A percentile compares a stretch with the other conserved stretches of the same genome.
Conservation (phyloP, 2,329 filamentous ascomycete genomes). For the Hypoxylon sp. region DNA sequence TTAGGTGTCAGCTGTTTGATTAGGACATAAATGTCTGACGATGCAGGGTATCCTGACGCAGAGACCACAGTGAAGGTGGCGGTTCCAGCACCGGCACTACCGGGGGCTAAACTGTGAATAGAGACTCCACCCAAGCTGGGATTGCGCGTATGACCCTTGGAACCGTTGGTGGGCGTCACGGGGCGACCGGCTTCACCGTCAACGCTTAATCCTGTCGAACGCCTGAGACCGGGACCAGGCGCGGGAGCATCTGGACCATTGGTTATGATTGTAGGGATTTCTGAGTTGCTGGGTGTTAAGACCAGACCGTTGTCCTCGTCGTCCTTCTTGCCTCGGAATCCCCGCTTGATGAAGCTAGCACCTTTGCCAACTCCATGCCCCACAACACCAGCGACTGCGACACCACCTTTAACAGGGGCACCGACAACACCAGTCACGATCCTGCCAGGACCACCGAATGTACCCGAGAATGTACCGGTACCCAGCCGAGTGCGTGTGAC, state of each 20-base stretch:
- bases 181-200: slow-evolving; percentile 54
- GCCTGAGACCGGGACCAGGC: slow-evolving; percentile 57
- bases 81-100: slow-evolving; percentile 75
- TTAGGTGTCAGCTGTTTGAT: slow-evolving; percentile 77
- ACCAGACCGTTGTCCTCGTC: slow-evolving; percentile 65
- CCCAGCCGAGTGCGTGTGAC: slow-evolving; percentile 88
- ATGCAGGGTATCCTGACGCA: slow-evolving; percentile 81
- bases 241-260: slow-evolving; percentile 57
- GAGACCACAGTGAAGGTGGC: slow-evolving; percentile 85
- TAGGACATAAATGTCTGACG: slow-evolving; percentile 82
- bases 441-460: slow-evolving; percentile 87
- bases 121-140: slow-evolving; percentile 75
- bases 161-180: slow-evolving; percentile 50
- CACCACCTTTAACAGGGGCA: slow-evolving; percentile 93
- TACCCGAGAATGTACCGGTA: slow-evolving; percentile 91
- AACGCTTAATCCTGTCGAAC: slow-evolving; percentile 56
- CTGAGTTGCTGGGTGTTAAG: slow-evolving; percentile 55
- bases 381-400: slow-evolving; percentile 77
- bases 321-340: slow-evolving; percentile 80
- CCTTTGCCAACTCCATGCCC: slow-evolving; percentile 88
- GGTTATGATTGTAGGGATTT: slow-evolving; percentile 60
- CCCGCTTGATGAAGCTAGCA: slow-evolving; percentile 89
- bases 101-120: slow-evolving; percentile 72
- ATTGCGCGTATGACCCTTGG: slow-evolving; percentile 61
- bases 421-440: slow-evolving; percentile 86